phyloP scores from a whole-genome alignment of 257 asterid species.

The Voacanga thouarsii region DNA sequence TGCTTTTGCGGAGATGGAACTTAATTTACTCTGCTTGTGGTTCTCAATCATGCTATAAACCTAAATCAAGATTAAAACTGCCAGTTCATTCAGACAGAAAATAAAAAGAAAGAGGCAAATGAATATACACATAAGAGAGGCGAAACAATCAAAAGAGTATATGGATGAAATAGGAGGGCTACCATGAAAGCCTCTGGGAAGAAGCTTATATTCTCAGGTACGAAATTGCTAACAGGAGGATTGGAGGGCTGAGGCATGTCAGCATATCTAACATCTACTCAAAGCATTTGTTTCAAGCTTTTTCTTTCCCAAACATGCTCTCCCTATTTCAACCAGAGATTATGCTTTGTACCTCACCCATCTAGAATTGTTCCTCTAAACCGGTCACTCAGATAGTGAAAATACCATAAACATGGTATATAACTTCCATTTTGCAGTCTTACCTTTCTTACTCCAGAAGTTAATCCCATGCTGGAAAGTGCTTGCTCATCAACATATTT shows the following conservation, averaged over 20 bases:
- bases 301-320: neutral
- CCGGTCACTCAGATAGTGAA: neutral
- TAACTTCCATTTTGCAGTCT: neutral
- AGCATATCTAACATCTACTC: neutral
- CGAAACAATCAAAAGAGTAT: neutral
- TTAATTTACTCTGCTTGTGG: slow-evolving; percentile 48
- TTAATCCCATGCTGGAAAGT: slow-evolving; percentile 79
- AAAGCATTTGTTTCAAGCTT: neutral
- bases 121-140: neutral
- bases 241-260: neutral
- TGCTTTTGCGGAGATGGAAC: slow-evolving; percentile 32
- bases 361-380: neutral
- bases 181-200: neutral
- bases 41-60: slow-evolving; percentile 73
- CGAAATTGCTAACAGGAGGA: neutral
- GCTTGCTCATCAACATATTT: slow-evolving; percentile 61
- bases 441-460: slow-evolving; percentile 98
- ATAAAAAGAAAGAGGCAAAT: neutral
- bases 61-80: slow-evolving; percentile 40
- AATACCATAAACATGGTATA: neutral
- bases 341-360: neutral
- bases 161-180: neutral
- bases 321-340: neutral
- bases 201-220: neutral
- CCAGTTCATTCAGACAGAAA: slow-evolving; percentile 15